Percentiles rank a stretch among this genome's conserved stretches.
These are phyloP conservation scores for Fusarium sp. DNA, from an alignment of 2,329 filamentous ascomycete genomes.

Conservation along the genomic window DNA sequence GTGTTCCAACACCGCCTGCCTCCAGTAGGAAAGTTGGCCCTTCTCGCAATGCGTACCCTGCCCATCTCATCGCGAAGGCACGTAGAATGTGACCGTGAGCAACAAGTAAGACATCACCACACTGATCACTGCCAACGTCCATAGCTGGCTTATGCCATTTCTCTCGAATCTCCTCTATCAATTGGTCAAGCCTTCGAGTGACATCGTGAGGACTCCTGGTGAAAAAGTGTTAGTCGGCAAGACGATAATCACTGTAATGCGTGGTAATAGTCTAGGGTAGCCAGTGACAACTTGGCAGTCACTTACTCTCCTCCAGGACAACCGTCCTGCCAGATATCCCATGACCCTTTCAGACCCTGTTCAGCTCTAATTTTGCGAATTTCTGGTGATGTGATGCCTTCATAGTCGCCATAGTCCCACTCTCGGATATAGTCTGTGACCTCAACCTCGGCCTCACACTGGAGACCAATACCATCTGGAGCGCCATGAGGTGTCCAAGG, in stretches of 20 bases:
- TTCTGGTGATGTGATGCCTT: conserved; percentile 79
- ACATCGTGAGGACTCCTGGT: conserved; percentile 78
- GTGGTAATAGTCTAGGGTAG: conserved; percentile 12
- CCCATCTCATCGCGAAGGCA: conserved; percentile 90
- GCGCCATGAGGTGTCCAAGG: conserved; percentile 74
- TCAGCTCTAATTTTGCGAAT: conserved; percentile 71
- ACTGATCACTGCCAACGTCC: conserved; percentile 59
- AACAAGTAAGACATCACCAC: conserved; percentile 70
- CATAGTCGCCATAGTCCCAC: conserved; percentile 91
- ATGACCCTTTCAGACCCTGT: conserved; percentile 69
- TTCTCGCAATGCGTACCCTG: conserved; percentile 77
- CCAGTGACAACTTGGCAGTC: not conserved
- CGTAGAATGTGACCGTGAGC: conserved; percentile 92
- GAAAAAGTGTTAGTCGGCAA: conserved; percentile 21
- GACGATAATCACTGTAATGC: not conserved
- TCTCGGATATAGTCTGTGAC: conserved; percentile 81
- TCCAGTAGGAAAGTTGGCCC: conserved; percentile 87
- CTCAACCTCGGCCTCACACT: conserved; percentile 72
- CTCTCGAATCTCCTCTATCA: conserved; percentile 81
- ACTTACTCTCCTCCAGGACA: conserved; percentile 86
- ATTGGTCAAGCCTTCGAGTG: conserved; percentile 76
- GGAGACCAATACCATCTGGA: conserved; percentile 54
- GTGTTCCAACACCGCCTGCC: conserved; percentile 83
- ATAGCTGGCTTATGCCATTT: conserved; percentile 75
- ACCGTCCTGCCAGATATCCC: conserved; percentile 93